A percentile compares a stretch with the other conserved stretches of the same genome.
Evolutionary conservation across 306 rosid species (phyloP).

Genomic region (Oxytropis ochrocephala): DNA sequence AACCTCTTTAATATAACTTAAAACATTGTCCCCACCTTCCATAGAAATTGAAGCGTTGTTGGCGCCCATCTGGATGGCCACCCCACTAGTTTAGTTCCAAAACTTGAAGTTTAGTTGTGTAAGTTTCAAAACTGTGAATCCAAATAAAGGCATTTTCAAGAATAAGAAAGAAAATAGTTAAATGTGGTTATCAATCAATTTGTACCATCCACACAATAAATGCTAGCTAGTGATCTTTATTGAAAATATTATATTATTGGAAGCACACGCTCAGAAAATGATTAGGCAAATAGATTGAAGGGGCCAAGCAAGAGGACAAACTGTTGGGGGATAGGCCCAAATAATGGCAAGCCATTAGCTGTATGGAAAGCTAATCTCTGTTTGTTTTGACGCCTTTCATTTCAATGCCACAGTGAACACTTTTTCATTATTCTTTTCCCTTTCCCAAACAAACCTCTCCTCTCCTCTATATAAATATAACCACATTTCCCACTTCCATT

Average conservation of each 20-base stretch:
- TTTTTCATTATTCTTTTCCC: not conserved
- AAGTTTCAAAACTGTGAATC: not conserved
- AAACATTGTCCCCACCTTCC: too few species aligned
- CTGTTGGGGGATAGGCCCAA: slow-evolving; percentile 57
- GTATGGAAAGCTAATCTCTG: slow-evolving; percentile 51
- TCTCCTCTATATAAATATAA: slow-evolving; percentile 25
- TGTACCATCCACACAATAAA: not conserved
- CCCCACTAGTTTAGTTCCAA: too few species aligned
- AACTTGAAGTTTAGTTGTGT: too few species aligned
- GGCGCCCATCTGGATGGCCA: too few species aligned
- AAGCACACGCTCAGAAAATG: slow-evolving; percentile 26
- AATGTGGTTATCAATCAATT: not conserved
- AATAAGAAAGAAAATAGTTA: not conserved
- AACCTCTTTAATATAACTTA: too few species aligned
- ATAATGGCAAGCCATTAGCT: slow-evolving; percentile 62
- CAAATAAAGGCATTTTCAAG: too few species aligned
- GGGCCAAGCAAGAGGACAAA: slow-evolving; percentile 16
- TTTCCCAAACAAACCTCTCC: not conserved
- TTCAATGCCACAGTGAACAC: slow-evolving; percentile 10
- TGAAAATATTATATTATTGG: not conserved
- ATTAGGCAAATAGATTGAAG: not conserved
- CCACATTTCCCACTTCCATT: not conserved
- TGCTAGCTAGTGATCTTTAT: not conserved
- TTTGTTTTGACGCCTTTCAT: slow-evolving; percentile 25
- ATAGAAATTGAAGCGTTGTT: too few species aligned